These are phyloP conservation scores for Penicillium salamii DNA, from an alignment of 495 filamentous ascomycete genomes.

Conservation along the genomic window DNA sequence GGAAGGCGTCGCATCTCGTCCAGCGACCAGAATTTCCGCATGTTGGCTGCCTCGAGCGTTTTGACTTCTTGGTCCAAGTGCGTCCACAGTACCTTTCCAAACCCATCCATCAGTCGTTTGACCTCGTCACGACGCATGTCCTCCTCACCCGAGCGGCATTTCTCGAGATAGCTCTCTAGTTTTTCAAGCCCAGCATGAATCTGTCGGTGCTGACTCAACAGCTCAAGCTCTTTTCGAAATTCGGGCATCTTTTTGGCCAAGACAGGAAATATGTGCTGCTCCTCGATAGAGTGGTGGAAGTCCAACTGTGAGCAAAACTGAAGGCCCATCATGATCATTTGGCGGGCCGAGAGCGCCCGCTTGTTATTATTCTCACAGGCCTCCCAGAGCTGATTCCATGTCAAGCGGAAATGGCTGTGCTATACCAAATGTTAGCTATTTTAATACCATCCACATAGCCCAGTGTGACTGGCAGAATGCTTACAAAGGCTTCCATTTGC, in stretches of 20 bases:
- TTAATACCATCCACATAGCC: no score
- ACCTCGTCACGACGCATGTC: constrained; percentile 68
- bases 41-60: constrained; percentile 74
- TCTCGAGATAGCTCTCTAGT: constrained; percentile 64
- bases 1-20: constrained; percentile 74
- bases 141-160: constrained; percentile 60
- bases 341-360: constrained; percentile 57
- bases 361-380: constrained; percentile 55
- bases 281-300: constrained; percentile 82
- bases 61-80: constrained; percentile 75
- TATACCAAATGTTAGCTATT: constrained; percentile 15
- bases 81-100: constrained; percentile 65
- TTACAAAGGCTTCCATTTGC: constrained; percentile 73
- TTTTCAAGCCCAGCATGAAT: constrained; percentile 81
- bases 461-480: no score
- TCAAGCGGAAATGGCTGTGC: constrained; percentile 74
- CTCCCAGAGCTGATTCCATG: constrained; percentile 66
- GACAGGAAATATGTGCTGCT: constrained; percentile 75
- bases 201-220: constrained; percentile 73
- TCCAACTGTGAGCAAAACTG: constrained; percentile 66
- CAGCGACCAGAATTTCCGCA: constrained; percentile 78
- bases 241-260: constrained; percentile 79
- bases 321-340: constrained; percentile 62
- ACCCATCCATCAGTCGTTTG: constrained; percentile 65
- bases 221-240: constrained; percentile 62